Evolutionary conservation across 2,329 filamentous ascomycete species (phyloP).

Genomic region (Diaporthe eres): DNA sequence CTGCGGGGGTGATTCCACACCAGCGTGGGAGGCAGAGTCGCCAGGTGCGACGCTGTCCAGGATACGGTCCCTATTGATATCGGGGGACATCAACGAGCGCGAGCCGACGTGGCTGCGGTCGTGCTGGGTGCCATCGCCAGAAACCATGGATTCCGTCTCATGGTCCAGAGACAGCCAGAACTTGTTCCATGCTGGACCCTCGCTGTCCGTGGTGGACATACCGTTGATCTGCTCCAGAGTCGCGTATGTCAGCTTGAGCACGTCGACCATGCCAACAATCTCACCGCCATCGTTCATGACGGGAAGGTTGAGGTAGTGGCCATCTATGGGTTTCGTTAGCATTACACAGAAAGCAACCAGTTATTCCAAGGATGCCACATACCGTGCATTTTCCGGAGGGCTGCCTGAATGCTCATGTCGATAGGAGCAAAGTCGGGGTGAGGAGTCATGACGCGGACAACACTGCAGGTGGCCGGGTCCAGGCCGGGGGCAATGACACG

Average conservation of each 20-base stretch:
- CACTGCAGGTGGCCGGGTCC: conserved; percentile 94
- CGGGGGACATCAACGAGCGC: conserved; percentile 86
- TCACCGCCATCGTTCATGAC: conserved; percentile 98
- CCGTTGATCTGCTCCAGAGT: conserved; percentile 98
- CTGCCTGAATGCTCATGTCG: conserved; percentile 99
- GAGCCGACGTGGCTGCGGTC: conserved; percentile 73
- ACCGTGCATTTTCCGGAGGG: conserved; percentile 99
- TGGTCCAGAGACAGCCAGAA: conserved; percentile 98
- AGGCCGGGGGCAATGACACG: conserved; percentile 97
- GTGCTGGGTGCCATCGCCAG: conserved; percentile 86
- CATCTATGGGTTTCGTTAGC: conserved; percentile 72
- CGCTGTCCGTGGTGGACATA: conserved; percentile 88
- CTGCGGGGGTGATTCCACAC: conserved; percentile 81
- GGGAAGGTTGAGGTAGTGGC: conserved; percentile 96
- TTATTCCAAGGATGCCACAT: conserved; percentile 54
- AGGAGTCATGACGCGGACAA: conserved; percentile 98
- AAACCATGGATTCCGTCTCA: conserved; percentile 96
- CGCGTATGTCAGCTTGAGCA: conserved; percentile 97
- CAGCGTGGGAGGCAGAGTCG: conserved; percentile 94
- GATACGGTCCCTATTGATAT: conserved; percentile 78
- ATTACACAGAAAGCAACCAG: not conserved
- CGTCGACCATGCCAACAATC: conserved; percentile 99
- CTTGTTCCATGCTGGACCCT: conserved; percentile 99
- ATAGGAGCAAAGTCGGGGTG: conserved; percentile 98
- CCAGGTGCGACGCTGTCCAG: conserved; percentile 89